These are phyloP conservation scores for Punica granatum DNA, from an alignment of 345 rosid genomes.

Conservation along the genomic window DNA sequence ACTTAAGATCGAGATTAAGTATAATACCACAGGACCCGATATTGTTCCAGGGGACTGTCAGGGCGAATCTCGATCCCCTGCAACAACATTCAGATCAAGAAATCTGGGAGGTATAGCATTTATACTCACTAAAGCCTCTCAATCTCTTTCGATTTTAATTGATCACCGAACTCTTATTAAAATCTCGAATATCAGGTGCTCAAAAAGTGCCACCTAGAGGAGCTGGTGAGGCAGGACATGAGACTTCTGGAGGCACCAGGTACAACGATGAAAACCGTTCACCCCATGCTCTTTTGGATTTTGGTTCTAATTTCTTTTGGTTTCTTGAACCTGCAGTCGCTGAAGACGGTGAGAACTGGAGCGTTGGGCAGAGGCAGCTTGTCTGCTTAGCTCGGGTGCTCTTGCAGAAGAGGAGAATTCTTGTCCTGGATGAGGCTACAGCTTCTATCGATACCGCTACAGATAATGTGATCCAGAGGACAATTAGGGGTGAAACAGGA, in stretches of 20 bases:
- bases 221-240: conserved; percentile 42
- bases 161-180: background rate
- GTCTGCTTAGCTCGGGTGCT: conserved; percentile 74
- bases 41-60: conserved; percentile 76
- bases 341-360: conserved; percentile 90
- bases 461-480: conserved; percentile 64
- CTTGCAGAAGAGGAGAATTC: conserved; percentile 54
- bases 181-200: conserved; percentile 29
- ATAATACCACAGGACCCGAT: conserved; percentile 90
- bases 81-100: conserved; percentile 65
- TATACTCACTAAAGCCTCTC: background rate
- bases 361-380: conserved; percentile 91
- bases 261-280: conserved; percentile 1
- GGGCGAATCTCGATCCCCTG: conserved; percentile 78
- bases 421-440: conserved; percentile 82
- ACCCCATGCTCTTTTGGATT: background rate
- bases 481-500: conserved; percentile 66
- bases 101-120: conserved; percentile 55
- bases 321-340: conserved; percentile 36
- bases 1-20: conserved; percentile 66
- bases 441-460: conserved; percentile 86
- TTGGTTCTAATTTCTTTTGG: background rate
- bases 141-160: background rate
- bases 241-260: conserved; percentile 56
- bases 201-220: conserved; percentile 46